Conservation (phyloP, 805 yeast species). For the Tetrapisispora namnaoensis region DNA sequence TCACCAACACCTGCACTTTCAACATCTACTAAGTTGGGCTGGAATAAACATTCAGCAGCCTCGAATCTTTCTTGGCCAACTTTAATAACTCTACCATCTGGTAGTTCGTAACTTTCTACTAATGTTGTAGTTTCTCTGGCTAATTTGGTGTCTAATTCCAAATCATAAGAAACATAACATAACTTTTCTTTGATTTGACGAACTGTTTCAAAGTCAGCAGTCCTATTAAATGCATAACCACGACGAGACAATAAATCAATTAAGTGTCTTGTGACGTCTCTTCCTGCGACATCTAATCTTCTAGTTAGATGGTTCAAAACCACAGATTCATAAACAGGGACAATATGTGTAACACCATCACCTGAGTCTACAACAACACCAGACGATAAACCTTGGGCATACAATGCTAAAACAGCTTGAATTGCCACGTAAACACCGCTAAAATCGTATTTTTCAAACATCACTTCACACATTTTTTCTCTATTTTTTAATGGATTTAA, state of each 20-base stretch:
- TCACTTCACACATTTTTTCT: conserved; percentile 85
- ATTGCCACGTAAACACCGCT: conserved; percentile 93
- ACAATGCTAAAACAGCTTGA: conserved; percentile 95
- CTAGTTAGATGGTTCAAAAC: conserved; percentile 91
- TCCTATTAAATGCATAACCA: conserved; percentile 96
- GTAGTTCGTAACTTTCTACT: conserved; percentile 85
- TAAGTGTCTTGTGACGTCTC: conserved; percentile 95
- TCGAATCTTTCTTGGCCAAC: conserved; percentile 91
- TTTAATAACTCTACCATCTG: conserved; percentile 91
- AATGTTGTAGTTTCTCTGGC: conserved; percentile 93
- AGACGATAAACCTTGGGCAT: conserved; percentile 92
- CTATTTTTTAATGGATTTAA: conserved; percentile 91
- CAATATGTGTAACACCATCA: conserved; percentile 89
- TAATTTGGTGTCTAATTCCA: conserved; percentile 77
- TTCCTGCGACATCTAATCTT: conserved; percentile 93
- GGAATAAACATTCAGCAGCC: conserved; percentile 69
- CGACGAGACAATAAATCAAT: conserved; percentile 85
- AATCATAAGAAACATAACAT: conserved; percentile 90
- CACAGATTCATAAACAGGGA: conserved; percentile 94
- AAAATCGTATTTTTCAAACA: conserved; percentile 88
- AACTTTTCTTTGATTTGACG: conserved; percentile 95
- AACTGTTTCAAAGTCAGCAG: conserved; percentile 97
- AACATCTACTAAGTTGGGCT: conserved; percentile 87
- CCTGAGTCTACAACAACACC: conserved; percentile 99
- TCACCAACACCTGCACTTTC: conserved; percentile 98